Base-by-base conservation (phyloP, 2,329 filamentous ascomycete genomes). In the Clonostachys chloroleuca region DNA sequence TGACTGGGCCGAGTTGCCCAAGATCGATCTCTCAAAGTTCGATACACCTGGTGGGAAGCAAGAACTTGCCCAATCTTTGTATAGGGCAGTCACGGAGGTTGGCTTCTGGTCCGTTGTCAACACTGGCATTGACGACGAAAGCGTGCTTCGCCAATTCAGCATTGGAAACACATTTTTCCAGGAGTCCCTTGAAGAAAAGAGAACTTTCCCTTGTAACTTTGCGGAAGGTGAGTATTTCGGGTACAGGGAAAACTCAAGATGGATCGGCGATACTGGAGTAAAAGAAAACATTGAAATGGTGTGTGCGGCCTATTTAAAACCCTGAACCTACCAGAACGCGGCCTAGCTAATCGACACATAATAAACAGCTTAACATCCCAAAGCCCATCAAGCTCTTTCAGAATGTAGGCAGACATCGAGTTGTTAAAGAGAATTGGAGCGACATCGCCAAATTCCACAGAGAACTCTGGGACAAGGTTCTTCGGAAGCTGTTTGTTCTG, bases 81-180 rank as follows among this genome's bases (percentile, higher is more conserved):
- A 73, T 10, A 69, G 79, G 52, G 77, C 77, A 5, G 72, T 77
- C 30, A 33, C 52, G 46, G 47, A 52, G 14, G 60, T 56, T 52
- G 75, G 77, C 3, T 74, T 80, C 64, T 80, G 79, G 58, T 76
- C 77, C 48, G 67, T 80, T 8, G 74, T 72, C 34, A 77, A 80
- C 57, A 80, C 75, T 42, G 75, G 75, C 47, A 66, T 80, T 45
- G 65, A 59, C 5, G 69, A 76, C 50, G 75, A 78, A 24, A 68
- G 77, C 51, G 67, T 80, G 9, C 70, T 79, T 51, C 64, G 67
- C 8, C 76, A 80, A 49, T 80, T 79, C 51, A 75, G 75, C 39
- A 67, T 81, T 4, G 77, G 71, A 0, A 70, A 77, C 44, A 69
- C 73, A 30, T 75, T 80, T 57, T 80, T 80, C 54, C 55, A 66